Evolutionary conservation across 352 stramenopile species (phyloP), one percentile per base, ranked within the genome.

Genomic region (Phytophthora tubulina): DNA sequence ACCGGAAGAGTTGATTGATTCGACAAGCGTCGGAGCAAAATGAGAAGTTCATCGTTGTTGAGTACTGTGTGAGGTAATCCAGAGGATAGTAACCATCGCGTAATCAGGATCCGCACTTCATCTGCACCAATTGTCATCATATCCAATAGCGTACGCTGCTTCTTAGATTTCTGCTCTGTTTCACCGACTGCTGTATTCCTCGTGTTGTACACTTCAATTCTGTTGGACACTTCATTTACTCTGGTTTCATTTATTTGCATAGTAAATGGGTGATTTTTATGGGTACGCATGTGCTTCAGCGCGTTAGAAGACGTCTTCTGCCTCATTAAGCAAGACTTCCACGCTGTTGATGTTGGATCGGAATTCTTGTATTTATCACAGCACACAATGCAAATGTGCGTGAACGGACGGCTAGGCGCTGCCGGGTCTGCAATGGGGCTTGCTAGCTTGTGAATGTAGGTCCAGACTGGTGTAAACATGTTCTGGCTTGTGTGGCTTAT

Each of bases 311-410:
- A 31, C 3, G 41, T 35, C 15, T 51, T 53, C 10, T 51, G 41
- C 4, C 55, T 15, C 55, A 63, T 63, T 14, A 63, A 6, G 13
- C 14, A 52, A 1, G 6, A n/a, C 41, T 32, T 51, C 30, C 41
- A 63, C 9, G 55, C 14, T 44, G 41, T 44, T 27, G 55, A 30
- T 9, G 55, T 63, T 6, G 55, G 14, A 10, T 63, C 55, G 4
- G 3, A 38, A 21, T 5, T 63, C 44, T 53, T 53, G 7, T 42
- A 31, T 15, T 50, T n/a, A 15, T 44, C 30, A 17, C 7, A 13
- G 30, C 39, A 52, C 10, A 42, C 38, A n/a, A 52, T 3, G 31
- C 27, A 62, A 9, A 52, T 42, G 39, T 62, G 27, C 1, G 54
- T 52, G 39, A 52, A 62, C 9, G 41, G 54, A 10, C 38, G 11